phyloP scores from a whole-genome alignment of 2,329 filamentous ascomycete genomes.

The Trichoderma endophyticum region DNA sequence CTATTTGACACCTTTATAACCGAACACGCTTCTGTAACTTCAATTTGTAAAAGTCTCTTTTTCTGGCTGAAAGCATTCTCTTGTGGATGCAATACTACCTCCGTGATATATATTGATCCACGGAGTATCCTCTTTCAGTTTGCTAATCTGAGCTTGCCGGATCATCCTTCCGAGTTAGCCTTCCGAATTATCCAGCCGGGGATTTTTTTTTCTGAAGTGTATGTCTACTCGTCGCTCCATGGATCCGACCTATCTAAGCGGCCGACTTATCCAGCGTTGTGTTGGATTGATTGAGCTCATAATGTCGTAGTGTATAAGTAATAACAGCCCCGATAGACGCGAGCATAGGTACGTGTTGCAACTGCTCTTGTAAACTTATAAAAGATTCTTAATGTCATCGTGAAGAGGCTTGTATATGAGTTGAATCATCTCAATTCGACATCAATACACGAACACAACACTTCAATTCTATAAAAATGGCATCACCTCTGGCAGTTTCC shows the following conservation, averaged over 20 bases:
- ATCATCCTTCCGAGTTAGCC: neutral
- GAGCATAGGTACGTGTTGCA: neutral
- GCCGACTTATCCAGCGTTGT: neutral
- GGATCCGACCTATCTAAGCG: neutral
- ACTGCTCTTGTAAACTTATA: neutral
- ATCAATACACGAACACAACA: no score
- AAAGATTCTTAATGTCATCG: neutral
- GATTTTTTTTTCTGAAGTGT: neutral
- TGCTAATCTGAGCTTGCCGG: neutral
- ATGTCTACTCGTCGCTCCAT: neutral
- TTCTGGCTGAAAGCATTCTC: neutral
- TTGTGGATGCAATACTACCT: neutral
- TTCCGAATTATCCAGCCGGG: neutral
- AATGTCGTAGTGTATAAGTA: neutral
- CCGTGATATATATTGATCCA: neutral
- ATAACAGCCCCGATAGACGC: neutral
- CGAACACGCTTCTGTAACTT: neutral
- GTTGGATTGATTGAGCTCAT: neutral
- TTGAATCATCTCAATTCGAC: no score
- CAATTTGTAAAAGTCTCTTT: neutral
- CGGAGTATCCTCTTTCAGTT: neutral
- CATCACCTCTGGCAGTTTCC: neutral
- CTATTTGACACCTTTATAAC: neutral
- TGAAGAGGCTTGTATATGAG: no score
- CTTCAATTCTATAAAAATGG: no score